Evolutionary conservation across 768 basidiomycete genomes (phyloP).

Genomic region (Lyophyllum atratum): DNA sequence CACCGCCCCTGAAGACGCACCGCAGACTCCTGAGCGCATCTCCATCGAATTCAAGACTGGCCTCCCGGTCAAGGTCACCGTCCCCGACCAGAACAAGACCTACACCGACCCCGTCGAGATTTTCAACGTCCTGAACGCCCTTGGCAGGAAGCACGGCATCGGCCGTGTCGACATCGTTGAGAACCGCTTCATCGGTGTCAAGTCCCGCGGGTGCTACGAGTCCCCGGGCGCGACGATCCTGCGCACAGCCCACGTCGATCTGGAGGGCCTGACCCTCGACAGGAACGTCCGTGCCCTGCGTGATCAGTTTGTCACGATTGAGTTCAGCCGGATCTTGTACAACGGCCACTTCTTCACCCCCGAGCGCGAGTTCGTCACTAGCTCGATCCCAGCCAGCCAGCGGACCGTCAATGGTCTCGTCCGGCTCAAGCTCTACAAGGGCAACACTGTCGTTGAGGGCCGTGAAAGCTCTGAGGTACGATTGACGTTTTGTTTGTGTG

Average conservation of each 20-base stretch:
- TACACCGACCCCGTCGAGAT: conserved; percentile 94
- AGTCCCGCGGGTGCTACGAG: conserved; percentile 99
- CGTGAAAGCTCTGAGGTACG: conserved; percentile 83
- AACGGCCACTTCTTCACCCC: conserved; percentile 99
- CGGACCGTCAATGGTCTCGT: conserved; percentile 95
- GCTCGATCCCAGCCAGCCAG: conserved; percentile 91
- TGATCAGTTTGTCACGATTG: conserved; percentile 93
- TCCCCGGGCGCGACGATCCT: conserved; percentile 96
- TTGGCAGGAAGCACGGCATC: conserved; percentile 93
- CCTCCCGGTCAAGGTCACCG: conserved; percentile 81
- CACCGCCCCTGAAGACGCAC: conserved; percentile 78
- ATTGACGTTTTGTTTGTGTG: conserved; percentile 4
- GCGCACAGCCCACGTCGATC: conserved; percentile 91
- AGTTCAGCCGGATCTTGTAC: conserved; percentile 90
- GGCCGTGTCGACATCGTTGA: conserved; percentile 99
- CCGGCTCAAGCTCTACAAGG: conserved; percentile 91
- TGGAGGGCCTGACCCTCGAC: conserved; percentile 98
- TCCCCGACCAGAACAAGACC: conserved; percentile 53
- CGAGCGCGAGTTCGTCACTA: conserved; percentile 92
- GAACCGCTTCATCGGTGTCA: conserved; percentile 99
- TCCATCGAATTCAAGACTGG: conserved; percentile 85
- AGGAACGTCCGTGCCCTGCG: conserved; percentile 93
- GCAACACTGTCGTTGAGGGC: conserved; percentile 93
- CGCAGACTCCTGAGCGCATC: conserved; percentile 75
- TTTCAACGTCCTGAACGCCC: conserved; percentile 87